Conservation (phyloP, 495 filamentous ascomycete genomes). For the Talaromyces stipitatus region DNA sequence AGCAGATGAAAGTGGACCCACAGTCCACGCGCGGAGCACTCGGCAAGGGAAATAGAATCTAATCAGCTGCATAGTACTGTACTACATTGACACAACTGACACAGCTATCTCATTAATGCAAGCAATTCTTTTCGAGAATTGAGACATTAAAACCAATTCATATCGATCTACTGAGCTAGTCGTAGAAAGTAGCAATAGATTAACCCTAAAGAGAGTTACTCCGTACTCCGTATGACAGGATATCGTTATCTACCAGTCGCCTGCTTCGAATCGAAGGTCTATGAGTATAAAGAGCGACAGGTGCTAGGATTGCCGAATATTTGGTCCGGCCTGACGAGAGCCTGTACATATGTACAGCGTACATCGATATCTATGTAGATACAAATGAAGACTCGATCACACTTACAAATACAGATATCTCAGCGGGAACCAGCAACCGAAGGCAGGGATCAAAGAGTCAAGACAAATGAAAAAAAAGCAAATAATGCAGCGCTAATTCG, state of each 20-base stretch:
- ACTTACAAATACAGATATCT: neutral
- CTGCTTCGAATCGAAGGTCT: neutral
- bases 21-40: neutral
- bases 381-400: neutral
- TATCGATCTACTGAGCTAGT: too few relatives aligned
- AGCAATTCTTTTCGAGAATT: too few relatives aligned
- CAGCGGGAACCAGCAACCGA: neutral
- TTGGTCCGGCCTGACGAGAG: neutral
- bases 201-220: neutral
- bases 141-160: too few relatives aligned
- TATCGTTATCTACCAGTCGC: neutral
- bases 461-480: neutral
- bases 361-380: too few relatives aligned
- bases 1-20: neutral
- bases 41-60: neutral
- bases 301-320: neutral
- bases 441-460: neutral
- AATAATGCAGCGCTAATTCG: neutral
- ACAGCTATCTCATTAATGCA: too few relatives aligned
- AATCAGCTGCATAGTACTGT: neutral
- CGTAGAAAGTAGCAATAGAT: neutral
- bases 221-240: neutral
- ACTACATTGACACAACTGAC: too few relatives aligned
- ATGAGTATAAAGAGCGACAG: too few relatives aligned
- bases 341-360: neutral